Evolutionary conservation across 805 yeast species (phyloP), one percentile per base, ranked within the genome.

Genomic region (Yamadazyma sp.): DNA sequence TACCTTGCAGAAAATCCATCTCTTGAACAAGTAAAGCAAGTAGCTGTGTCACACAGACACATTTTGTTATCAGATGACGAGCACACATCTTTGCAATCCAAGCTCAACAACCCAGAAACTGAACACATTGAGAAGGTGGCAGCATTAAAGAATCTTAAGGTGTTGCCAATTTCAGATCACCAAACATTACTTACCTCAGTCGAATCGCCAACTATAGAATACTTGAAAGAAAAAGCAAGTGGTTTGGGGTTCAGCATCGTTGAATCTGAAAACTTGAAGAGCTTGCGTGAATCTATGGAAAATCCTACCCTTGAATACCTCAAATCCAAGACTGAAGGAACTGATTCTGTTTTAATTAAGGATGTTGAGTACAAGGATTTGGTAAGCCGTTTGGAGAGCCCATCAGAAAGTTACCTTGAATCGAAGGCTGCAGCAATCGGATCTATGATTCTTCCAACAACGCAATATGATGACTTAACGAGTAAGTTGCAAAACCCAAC

Each of bases 381-480:
- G 7, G 21, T 39, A 22, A 17, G 25, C 9, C 16, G n/a, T 7
- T 17, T 16, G 35, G 66, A 60, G 17, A 60, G 56, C 32, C 72
- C 72, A 4, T 48, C 53, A 11, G 56, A 55, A 39, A 54, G 49
- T 1, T 64, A 63, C 38, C 44, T 65, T 13, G 46, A 26, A 12
- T 44, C 33, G 3, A 31, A 41, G 18, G 44, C 37, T 5, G 58
- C 60, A 41, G 54, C 57, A 11, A 34, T 59, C 27, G 70, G 69
- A 1, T 46, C 58, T 15, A 54, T 57, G 11, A 48, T 65, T 2
- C 43, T 65, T 1, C 41, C 68, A 1, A 35, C 59, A 2, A 45
- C 48, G 14, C 49, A 50, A n/a, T 57, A 61, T 34, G 69, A 64
- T 16, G 56, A 60, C 15, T 44, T 67, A 27, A 53, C 48, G 3